Evolutionary conservation across 306 rosid genomes (phyloP).

Genomic region (Vigna mungo): DNA sequence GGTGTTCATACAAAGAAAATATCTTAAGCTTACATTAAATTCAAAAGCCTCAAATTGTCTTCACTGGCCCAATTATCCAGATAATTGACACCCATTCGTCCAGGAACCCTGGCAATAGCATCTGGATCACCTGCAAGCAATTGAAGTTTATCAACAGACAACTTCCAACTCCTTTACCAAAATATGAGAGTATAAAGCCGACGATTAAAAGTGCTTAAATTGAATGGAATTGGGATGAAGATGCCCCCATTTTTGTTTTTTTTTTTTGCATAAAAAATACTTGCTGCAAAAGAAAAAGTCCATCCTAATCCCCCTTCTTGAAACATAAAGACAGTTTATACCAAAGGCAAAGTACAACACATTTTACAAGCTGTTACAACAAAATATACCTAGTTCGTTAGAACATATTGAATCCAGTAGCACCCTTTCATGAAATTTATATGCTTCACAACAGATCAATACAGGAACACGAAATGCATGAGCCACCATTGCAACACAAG

Average conservation of each 20-base stretch:
- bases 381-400: constrained; percentile 77
- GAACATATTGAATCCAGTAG: constrained; percentile 93
- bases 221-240: not conserved
- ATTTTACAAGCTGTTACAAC: constrained; percentile 12
- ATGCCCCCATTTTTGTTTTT: not conserved
- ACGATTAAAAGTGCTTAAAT: not conserved
- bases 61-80: constrained; percentile 58
- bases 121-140: constrained; percentile 74
- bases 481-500: constrained; percentile 93
- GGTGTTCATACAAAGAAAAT: constrained; percentile 23
- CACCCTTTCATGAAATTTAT: constrained; percentile 95
- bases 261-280: not conserved
- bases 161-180: constrained; percentile 21
- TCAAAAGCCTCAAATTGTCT: constrained; percentile 73
- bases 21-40: constrained; percentile 68
- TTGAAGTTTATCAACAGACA: constrained; percentile 40
- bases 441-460: constrained; percentile 90
- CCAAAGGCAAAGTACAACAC: constrained; percentile 19
- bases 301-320: not conserved
- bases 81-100: constrained; percentile 70
- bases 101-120: constrained; percentile 69
- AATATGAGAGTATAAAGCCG: not conserved
- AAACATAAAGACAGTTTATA: constrained; percentile 4
- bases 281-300: not conserved
- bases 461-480: constrained; percentile 83